Evolutionary conservation across 108 stramenopile species (phyloP), one percentile per base, ranked within the genome.

Genomic region (Cyclostephanos tholiformis): DNA sequence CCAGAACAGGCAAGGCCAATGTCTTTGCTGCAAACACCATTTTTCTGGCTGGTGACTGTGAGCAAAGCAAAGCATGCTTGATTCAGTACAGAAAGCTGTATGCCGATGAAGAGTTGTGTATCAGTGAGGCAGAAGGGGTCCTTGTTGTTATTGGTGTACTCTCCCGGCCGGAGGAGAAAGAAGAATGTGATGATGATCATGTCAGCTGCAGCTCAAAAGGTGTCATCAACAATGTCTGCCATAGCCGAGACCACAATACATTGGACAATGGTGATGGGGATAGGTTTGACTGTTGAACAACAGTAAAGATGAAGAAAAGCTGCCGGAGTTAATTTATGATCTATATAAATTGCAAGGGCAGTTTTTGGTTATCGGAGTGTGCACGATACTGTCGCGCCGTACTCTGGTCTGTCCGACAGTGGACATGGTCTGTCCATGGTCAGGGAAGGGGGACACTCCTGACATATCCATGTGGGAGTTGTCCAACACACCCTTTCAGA

Each of bases 1-100:
- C 84, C 84, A 50, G 58, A 67, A 13, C 74, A 23, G 29, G 55
- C 72, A 52, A 79, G 82, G 4, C 67, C 51, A 23, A 87, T 72
- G 23, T 75, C 73, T 80, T 87, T 68, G 14, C 73, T 65, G 8
- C 50, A 36, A 0, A 75, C 57, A 13, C 81, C 80, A 63, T 85
- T 76, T 46, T 85, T 85, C 29, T 85, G 84, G 17, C 12, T 44
- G 22, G 72, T 75, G 53, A 86, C 82, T 30, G 74, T 79, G 36
- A 84, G 65, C 9, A 74, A 63, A 17, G 76, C 77, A 20, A 48
- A 41, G 9, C 73, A 65, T 10, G 75, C 83, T 22, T 59, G 46
- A 5, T 16, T 60, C 52, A 82, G 66, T 19, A 67, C 41, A 0
- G 52, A 16, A 29, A 12, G 6, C 20, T 79, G 35, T 36, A 60